A percentile compares a stretch with the other conserved stretches of the same genome.
Conservation (phyloP, 176 grass and related monocot genomes). For the Eremochloa ophiuroides region DNA sequence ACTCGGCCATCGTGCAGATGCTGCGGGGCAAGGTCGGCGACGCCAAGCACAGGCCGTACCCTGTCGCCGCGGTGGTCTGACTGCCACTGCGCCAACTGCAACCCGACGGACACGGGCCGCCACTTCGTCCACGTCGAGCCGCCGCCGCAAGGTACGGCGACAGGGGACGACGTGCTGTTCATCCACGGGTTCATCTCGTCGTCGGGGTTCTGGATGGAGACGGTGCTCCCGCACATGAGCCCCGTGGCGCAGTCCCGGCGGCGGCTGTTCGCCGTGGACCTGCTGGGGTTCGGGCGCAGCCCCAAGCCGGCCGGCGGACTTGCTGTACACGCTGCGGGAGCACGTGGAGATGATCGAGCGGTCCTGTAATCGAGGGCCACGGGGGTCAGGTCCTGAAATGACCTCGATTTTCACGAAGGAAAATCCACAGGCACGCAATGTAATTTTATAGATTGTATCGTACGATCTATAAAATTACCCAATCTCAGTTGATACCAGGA, state of each 20-base stretch:
- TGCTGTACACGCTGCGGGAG: constrained; percentile 65
- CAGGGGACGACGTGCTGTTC: constrained; percentile 65
- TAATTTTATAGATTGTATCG: too few species aligned
- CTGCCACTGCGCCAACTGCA: constrained; percentile 92
- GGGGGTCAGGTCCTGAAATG: constrained; percentile 39
- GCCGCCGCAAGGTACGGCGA: neutral
- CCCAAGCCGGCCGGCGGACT: constrained; percentile 73
- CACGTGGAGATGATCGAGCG: constrained; percentile 72
- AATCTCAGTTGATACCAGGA: too few species aligned
- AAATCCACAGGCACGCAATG: too few species aligned
- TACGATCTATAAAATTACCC: too few species aligned
- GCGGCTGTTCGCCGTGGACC: constrained; percentile 63
- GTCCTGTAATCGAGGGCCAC: constrained; percentile 57
- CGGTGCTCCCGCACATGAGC: constrained; percentile 66
- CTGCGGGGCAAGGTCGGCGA: constrained; percentile 65
- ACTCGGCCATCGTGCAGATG: constrained; percentile 82
- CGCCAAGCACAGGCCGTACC: constrained; percentile 21
- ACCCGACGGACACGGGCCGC: constrained; percentile 45
- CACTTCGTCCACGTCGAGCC: constrained; percentile 87
- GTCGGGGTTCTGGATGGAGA: constrained; percentile 76
- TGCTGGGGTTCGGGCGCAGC: constrained; percentile 71
- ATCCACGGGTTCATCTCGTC: constrained; percentile 82
- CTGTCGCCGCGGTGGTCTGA: constrained; percentile 82
- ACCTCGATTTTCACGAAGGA: too few species aligned
- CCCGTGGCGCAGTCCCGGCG: constrained; percentile 23